Conservation (phyloP, 768 basidiomycete genomes). For the Naganishia kalamii region DNA sequence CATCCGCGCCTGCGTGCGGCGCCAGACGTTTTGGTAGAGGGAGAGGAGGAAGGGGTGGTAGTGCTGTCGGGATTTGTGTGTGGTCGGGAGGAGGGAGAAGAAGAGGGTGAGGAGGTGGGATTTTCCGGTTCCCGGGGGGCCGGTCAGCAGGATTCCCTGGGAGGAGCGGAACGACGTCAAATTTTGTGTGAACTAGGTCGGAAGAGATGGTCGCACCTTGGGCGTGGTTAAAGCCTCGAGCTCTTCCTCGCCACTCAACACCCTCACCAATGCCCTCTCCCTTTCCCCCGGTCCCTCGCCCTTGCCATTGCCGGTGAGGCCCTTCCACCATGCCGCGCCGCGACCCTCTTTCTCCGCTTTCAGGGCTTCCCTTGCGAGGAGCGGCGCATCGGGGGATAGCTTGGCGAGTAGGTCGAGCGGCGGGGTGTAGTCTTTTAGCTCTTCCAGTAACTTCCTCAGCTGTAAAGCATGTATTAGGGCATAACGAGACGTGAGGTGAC, state of each 20-base stretch:
- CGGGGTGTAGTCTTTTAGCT: conserved; percentile 54
- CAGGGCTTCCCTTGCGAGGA: conserved; percentile 26
- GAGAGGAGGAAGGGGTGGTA: conserved; percentile 47
- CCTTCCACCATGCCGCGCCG: conserved; percentile 27
- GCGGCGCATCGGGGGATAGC: conserved; percentile 34
- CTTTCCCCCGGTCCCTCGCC: conserved; percentile 28
- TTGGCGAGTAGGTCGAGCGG: conserved; percentile 49
- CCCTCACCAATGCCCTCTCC: conserved; percentile 47
- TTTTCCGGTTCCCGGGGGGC: conserved; percentile 56
- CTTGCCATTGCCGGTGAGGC: conserved; percentile 20
- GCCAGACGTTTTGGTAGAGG: conserved; percentile 20
- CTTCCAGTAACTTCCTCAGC: conserved; percentile 53
- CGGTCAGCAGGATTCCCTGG: conserved; percentile 54
- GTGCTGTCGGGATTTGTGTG: conserved; percentile 56
- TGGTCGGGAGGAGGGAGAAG: conserved; percentile 54
- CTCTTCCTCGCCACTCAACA: conserved; percentile 54
- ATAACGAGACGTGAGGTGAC: neutral
- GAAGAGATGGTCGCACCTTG: conserved; percentile 47
- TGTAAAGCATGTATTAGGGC: conserved; percentile 31
- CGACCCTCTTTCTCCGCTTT: conserved; percentile 16
- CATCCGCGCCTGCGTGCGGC: conserved; percentile 29
- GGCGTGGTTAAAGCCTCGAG: conserved; percentile 54
- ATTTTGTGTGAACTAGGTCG: neutral
- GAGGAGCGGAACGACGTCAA: neutral
- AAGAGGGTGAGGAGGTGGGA: conserved; percentile 58